Evolutionary conservation across 306 rosid genomes (phyloP).

Genomic region (Myrica gale): DNA sequence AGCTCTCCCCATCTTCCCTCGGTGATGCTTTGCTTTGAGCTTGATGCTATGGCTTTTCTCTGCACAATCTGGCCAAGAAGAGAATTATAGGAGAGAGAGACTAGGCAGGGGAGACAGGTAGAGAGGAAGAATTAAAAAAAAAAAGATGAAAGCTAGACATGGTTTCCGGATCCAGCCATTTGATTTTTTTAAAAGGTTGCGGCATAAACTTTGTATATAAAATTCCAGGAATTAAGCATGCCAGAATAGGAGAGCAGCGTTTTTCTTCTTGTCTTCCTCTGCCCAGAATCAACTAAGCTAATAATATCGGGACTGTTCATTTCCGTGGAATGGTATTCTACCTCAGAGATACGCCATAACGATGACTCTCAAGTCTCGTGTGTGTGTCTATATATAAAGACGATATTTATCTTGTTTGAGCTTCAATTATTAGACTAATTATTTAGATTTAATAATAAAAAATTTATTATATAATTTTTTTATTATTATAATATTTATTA

Average conservation of each 20-base stretch:
- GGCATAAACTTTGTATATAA: slow-evolving; percentile 36
- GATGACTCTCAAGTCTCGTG: too few relatives aligned
- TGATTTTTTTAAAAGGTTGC: slow-evolving; percentile 34
- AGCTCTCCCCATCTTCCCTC: slow-evolving; percentile 73
- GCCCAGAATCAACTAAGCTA: slow-evolving; percentile 44
- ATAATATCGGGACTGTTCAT: slow-evolving; percentile 29
- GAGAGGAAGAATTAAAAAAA: slow-evolving; percentile 29
- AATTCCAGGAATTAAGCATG: slow-evolving; percentile 50
- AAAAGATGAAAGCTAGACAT: slow-evolving; percentile 38
- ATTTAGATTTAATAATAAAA: too few relatives aligned
- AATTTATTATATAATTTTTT: too few relatives aligned
- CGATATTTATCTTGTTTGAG: too few relatives aligned
- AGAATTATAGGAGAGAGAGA: slow-evolving; percentile 23
- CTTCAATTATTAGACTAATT: too few relatives aligned
- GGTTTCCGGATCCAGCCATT: slow-evolving; percentile 46
- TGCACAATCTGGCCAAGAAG: slow-evolving; percentile 13
- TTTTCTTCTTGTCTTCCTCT: slow-evolving; percentile 82
- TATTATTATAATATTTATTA: too few relatives aligned
- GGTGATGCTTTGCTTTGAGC: slow-evolving; percentile 24
- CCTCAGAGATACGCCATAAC: background rate
- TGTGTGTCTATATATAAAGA: too few relatives aligned
- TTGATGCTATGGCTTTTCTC: slow-evolving; percentile 17
- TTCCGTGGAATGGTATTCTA: slow-evolving; percentile 29
- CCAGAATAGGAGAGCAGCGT: slow-evolving; percentile 46
- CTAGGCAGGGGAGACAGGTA: slow-evolving; percentile 23